Evolutionary conservation across 2,329 filamentous ascomycete species (phyloP), one percentile per base, ranked within the genome.

Genomic region (Hymenoscyphus linearis): DNA sequence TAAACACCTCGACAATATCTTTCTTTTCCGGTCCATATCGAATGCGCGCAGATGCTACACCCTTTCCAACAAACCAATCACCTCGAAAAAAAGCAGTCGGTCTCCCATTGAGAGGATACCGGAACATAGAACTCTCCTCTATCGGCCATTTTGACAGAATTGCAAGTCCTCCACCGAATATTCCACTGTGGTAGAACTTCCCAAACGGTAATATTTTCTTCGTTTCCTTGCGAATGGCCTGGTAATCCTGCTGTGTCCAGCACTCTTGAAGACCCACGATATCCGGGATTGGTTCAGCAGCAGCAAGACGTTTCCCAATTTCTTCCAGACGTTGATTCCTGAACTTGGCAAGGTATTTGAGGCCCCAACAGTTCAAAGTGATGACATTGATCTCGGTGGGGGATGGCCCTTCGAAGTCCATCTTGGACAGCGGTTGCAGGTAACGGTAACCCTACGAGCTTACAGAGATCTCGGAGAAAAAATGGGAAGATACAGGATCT

Each of bases 1-100:
- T 93, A 73, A 98, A 97, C 1, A 98, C 91, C 71, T 97, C 91
- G 18, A 91, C 80, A 12, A 93, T 77, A 67, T 95, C 88, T 62
- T 83, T 82, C 52, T 75, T 73, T 0, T 77, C 81, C 0, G 82
- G 77, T 0, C 90, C 90, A 67, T 89, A 87, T 3, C 89, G 80
- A 67, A 98, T 88, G 65, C 84, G 83, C 2, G 93, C 93, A 71
- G 85, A 89, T 6, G 93, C 95, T 50, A 98, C 86, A 16, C 95
- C 95, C 74, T 98, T 98, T 0, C 95, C 95, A 10, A 97, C 93
- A 72, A 87, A 98, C 91, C 93, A 98, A 75, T 98, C 93, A 12
- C 95, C 95, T 63, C 93, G 82, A 77, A 89, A 97, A 76, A 98
- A 96, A 4, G 93, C 93, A 10, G 92, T 93, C 5, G 95, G 95